Conservation (phyloP, 2,329 filamentous ascomycete genomes). For the Fusarium protoensiforme region DNA sequence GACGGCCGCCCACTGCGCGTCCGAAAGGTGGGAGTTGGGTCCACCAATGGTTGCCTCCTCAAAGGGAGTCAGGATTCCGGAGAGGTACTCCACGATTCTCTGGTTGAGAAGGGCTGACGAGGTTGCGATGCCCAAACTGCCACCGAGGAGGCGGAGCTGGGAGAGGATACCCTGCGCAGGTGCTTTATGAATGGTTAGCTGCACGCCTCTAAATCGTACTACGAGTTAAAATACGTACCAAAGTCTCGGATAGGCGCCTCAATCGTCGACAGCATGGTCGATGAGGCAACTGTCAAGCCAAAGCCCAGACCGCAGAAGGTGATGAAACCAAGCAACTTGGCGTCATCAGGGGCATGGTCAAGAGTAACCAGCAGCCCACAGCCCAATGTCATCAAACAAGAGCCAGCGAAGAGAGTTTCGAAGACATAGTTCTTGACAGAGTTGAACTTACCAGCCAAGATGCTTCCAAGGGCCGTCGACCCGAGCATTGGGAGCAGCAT, state of each 20-base stretch:
- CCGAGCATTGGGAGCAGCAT: conserved; percentile 66
- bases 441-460: conserved; percentile 56
- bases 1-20: conserved; percentile 46
- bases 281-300: conserved; percentile 58
- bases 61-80: conserved; percentile 41
- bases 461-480: conserved; percentile 58
- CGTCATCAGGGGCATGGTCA: conserved; percentile 47
- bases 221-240: conserved; percentile 46
- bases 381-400: conserved; percentile 57
- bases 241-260: conserved; percentile 58
- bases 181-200: conserved; percentile 48
- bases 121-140: conserved; percentile 64
- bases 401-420: conserved; percentile 57
- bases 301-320: conserved; percentile 65
- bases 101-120: conserved; percentile 59
- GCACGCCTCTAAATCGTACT: no score
- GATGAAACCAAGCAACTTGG: conserved; percentile 61
- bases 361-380: conserved; percentile 59
- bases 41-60: conserved; percentile 44
- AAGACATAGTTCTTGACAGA: conserved; percentile 53
- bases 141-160: conserved; percentile 63
- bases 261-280: conserved; percentile 57
- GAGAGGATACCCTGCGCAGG: conserved; percentile 64
- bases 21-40: conserved; percentile 36
- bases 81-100: conserved; percentile 44